Evolutionary conservation across 176 grass and related monocot genomes (phyloP), one percentile per base, ranked within the genome.

Genomic region (Carex parvula): DNA sequence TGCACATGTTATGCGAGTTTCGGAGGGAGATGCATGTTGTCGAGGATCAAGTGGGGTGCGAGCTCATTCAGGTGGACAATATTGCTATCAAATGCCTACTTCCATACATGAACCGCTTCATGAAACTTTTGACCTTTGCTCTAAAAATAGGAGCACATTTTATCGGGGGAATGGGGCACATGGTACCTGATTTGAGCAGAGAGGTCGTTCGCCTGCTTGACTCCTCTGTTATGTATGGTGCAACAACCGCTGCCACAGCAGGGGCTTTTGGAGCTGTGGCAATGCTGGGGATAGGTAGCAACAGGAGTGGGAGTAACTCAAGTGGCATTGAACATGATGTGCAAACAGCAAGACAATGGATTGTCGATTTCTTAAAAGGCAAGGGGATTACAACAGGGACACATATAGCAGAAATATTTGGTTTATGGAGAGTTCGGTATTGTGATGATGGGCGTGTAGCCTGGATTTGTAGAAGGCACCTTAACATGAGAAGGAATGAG

Each of bases 1-100:
- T 98, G 75, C 95, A 98, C 59, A 98, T 93, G 89, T 48, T 91
- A 60, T 95, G 95, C 0, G 95, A 98, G 53, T 98, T 93, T 75
- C 70, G 91, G 37, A 82, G 88, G 70, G 95, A 98, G 26, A 91
- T 95, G 89, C 95, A 98, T 90, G 92, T 95, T 32, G 83, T 98
- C 56, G 92, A 95, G 69, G 95, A 93, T 79, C 95, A 98, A 70
- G 9, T 95, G 1, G 95, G 95, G 10, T 98, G 92, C 3, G 92
- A 93, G 42, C 87, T 95, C 62, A 82, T 95, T 84, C 92, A 98
- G 81, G 88, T 98, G 53, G 92, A 93, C 29, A 98, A 93, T 44
- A 82, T 90, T 52, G 76, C 88, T 2, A 82, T 98, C 86, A 89
- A 90, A 84, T 79, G 86, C 44, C 44, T 98, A 58, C 86, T 95